Conservation (phyloP, 768 basidiomycete species). For the Agaricus subrufescens region DNA sequence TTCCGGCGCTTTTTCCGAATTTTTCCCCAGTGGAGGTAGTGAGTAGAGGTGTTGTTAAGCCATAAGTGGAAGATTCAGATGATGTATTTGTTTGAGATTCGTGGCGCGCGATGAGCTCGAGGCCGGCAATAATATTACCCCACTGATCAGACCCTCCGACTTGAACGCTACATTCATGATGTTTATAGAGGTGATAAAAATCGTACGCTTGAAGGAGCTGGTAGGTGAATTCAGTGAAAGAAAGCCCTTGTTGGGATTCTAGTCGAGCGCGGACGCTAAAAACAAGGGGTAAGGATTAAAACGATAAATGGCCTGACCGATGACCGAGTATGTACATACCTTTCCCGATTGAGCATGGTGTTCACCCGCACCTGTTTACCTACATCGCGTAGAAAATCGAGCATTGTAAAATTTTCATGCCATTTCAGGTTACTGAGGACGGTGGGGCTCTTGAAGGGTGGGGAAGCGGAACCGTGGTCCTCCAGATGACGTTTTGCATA, state of each 20-base stretch:
- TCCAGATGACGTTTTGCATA: slow-evolving; percentile 47
- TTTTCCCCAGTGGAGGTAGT: slow-evolving; percentile 89
- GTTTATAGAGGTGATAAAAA: slow-evolving; percentile 71
- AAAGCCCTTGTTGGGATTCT: slow-evolving; percentile 77
- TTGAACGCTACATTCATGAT: slow-evolving; percentile 74
- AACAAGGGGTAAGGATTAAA: neutral
- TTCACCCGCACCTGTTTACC: slow-evolving; percentile 82
- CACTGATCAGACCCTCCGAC: slow-evolving; percentile 97
- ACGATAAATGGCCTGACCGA: neutral
- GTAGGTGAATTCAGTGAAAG: slow-evolving; percentile 98
- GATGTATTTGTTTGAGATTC: slow-evolving; percentile 1
- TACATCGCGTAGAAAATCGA: slow-evolving; percentile 80
- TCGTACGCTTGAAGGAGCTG: slow-evolving; percentile 97
- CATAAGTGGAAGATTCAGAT: slow-evolving; percentile 40
- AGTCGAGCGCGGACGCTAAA: slow-evolving; percentile 79
- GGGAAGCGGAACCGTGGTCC: neutral
- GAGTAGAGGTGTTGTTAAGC: slow-evolving; percentile 90
- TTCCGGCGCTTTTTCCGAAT: slow-evolving; percentile 96
- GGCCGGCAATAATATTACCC: slow-evolving; percentile 94
- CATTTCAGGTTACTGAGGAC: slow-evolving; percentile 61
- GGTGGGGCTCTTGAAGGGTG: neutral
- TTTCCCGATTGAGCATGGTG: slow-evolving; percentile 87
- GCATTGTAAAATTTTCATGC: slow-evolving; percentile 66
- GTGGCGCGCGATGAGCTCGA: slow-evolving; percentile 77
- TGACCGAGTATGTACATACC: slow-evolving; percentile 39